phyloP scores from a whole-genome alignment of 768 basidiomycete species.

The Mycena galopus region DNA sequence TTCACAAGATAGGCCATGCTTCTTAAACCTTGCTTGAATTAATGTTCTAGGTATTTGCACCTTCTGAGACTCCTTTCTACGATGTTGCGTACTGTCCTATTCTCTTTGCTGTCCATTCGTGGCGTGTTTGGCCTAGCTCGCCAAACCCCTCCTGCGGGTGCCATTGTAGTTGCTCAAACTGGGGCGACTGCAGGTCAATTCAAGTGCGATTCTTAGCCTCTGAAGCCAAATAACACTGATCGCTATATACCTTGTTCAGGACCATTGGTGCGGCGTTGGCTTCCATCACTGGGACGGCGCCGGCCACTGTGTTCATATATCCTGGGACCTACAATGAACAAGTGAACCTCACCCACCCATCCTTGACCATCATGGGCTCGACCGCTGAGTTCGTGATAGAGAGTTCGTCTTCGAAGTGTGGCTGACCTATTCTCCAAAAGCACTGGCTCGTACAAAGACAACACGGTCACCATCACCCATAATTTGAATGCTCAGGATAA shows the following conservation, averaged over 20 bases:
- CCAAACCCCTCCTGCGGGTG: conserved; percentile 41
- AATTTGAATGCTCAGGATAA: conserved; percentile 45
- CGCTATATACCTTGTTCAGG: conserved; percentile 12
- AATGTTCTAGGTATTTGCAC: neutral
- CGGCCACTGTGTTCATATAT: conserved; percentile 41
- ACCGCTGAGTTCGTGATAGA: conserved; percentile 36
- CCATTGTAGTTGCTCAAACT: conserved; percentile 43
- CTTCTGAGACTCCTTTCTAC: neutral
- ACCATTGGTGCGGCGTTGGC: conserved; percentile 43
- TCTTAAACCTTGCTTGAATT: neutral
- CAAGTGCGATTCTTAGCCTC: conserved; percentile 3
- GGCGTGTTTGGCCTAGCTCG: conserved; percentile 30
- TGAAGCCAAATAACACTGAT: neutral
- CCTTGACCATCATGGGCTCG: conserved; percentile 42
- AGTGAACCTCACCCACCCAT: conserved; percentile 39
- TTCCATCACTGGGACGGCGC: conserved; percentile 37
- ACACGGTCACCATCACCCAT: conserved; percentile 43
- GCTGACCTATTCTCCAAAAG: conserved; percentile 13
- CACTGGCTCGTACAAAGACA: conserved; percentile 40
- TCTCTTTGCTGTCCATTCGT: conserved; percentile 35
- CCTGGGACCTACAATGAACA: conserved; percentile 46
- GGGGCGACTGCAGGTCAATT: conserved; percentile 43
- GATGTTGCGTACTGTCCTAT: conserved; percentile 26
- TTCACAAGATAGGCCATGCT: no score
- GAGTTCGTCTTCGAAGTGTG: neutral